These are phyloP conservation scores for Xanthoconium stramineum DNA, from an alignment of 768 basidiomycete species.

Conservation along the genomic window DNA sequence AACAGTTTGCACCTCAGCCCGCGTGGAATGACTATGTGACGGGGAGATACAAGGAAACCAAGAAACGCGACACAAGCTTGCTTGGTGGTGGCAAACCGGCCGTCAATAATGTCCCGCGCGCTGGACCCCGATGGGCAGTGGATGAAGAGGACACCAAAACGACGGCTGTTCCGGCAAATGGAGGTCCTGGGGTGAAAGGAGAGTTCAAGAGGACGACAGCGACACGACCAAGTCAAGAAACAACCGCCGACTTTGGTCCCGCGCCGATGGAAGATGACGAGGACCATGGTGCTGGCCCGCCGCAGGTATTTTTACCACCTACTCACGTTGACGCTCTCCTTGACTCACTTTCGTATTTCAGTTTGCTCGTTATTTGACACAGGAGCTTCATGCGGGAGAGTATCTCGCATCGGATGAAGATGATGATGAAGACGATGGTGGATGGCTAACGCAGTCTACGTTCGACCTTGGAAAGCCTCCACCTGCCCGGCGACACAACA, in stretches of 20 bases:
- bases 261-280: slow-evolving; percentile 48
- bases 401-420: slow-evolving; percentile 55
- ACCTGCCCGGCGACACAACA: slow-evolving; percentile 44
- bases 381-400: slow-evolving; percentile 66
- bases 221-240: slow-evolving; percentile 42
- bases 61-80: slow-evolving; percentile 71
- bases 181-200: slow-evolving; percentile 38
- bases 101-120: slow-evolving; percentile 34
- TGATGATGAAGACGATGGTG: slow-evolving; percentile 66
- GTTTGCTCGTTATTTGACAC: slow-evolving; percentile 79
- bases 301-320: slow-evolving; percentile 36
- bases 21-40: slow-evolving; percentile 91
- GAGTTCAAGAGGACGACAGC: slow-evolving; percentile 56
- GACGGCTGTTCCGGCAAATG: slow-evolving; percentile 20
- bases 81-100: slow-evolving; percentile 86
- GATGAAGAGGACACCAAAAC: slow-evolving; percentile 55
- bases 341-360: slow-evolving; percentile 25
- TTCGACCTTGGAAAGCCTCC: slow-evolving; percentile 56
- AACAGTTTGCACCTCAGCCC: slow-evolving; percentile 65
- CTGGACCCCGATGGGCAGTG: slow-evolving; percentile 57
- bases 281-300: slow-evolving; percentile 40
- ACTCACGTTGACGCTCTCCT: not conserved
- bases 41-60: slow-evolving; percentile 82
- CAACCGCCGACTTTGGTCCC: slow-evolving; percentile 65
- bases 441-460: slow-evolving; percentile 78